These are phyloP conservation scores for Candida chauliodis DNA, from an alignment of 805 yeast genomes.

Conservation along the genomic window DNA sequence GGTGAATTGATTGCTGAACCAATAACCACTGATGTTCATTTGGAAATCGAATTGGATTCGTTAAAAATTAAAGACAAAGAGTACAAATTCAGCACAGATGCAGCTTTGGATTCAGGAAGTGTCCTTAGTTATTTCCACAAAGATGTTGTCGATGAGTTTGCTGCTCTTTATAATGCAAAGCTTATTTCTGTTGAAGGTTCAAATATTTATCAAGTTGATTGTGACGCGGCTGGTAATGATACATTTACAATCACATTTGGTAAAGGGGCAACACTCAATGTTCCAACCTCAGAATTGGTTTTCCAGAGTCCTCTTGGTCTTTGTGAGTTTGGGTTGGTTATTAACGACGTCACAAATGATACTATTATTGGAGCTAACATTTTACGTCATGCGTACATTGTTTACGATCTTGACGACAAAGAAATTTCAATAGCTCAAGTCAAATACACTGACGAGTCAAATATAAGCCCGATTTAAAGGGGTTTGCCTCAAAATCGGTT, in stretches of 20 bases:
- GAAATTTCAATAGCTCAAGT: constrained; percentile 51
- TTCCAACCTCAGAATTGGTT: constrained; percentile 36
- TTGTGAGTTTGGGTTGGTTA: constrained; percentile 26
- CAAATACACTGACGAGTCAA: constrained; percentile 19
- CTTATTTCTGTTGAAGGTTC: background rate
- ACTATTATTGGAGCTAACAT: constrained; percentile 58
- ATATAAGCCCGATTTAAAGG: constrained; percentile 10
- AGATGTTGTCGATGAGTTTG: constrained; percentile 13
- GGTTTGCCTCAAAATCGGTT: no score
- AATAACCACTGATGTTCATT: constrained; percentile 8
- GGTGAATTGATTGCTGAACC: constrained; percentile 16
- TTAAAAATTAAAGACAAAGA: constrained; percentile 12
- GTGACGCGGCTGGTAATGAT: constrained; percentile 3
- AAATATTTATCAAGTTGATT: constrained; percentile 3
- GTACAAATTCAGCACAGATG: constrained; percentile 16
- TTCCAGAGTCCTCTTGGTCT: constrained; percentile 7
- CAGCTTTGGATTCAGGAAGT: constrained; percentile 34
- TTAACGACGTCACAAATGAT: background rate
- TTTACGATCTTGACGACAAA: constrained; percentile 52
- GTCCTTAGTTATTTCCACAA: constrained; percentile 42
- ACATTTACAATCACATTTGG: background rate
- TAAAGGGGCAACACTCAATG: constrained; percentile 32
- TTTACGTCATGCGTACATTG: constrained; percentile 57
- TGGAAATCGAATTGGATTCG: constrained; percentile 46
- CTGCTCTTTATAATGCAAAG: background rate